Conservation (phyloP, 306 rosid genomes). For the Bauhinia variegata region DNA sequence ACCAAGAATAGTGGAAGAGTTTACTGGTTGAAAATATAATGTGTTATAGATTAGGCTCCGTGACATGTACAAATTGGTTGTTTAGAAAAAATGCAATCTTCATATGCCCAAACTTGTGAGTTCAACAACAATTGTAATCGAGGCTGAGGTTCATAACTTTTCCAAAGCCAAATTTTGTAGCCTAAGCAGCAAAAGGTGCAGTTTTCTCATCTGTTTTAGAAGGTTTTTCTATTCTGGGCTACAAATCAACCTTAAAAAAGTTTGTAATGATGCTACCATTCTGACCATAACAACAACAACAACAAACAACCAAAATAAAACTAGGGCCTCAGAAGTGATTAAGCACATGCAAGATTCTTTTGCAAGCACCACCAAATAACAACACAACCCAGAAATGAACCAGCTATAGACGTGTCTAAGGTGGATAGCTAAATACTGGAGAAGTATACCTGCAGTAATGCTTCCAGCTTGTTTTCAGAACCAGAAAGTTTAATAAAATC, state of each 20-base stretch:
- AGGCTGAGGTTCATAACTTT: neutral
- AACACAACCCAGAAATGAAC: conserved; percentile 27
- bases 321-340: conserved; percentile 2
- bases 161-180: neutral
- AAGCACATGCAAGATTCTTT: conserved; percentile 1
- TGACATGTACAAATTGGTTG: neutral
- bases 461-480: conserved; percentile 92
- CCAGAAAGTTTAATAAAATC: conserved; percentile 91
- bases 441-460: conserved; percentile 76
- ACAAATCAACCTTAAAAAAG: neutral
- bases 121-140: neutral
- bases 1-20: neutral
- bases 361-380: neutral
- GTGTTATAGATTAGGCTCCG: neutral
- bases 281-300: neutral
- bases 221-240: neutral
- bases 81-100: neutral
- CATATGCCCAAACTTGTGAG: neutral
- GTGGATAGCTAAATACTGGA: conserved; percentile 6
- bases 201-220: neutral
- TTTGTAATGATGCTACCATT: neutral
- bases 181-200: neutral
- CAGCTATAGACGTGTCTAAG: conserved; percentile 19
- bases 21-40: neutral
- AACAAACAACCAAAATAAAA: conserved; percentile 18